Conservation (phyloP, 2,329 filamentous ascomycete genomes). For the Epichloe gansuensis region DNA sequence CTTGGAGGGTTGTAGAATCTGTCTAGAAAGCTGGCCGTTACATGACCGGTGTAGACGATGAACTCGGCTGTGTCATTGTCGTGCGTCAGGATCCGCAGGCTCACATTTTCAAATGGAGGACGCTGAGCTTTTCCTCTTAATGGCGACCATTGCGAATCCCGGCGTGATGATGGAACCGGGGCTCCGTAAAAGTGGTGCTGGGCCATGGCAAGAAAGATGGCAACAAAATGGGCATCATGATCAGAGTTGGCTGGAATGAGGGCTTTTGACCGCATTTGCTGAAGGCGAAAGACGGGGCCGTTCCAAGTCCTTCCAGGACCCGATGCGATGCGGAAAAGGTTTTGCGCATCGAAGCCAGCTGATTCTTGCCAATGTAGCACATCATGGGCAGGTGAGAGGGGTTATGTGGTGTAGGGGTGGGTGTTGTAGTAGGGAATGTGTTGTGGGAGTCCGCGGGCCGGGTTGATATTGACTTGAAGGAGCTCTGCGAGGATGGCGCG, state of each 20-base stretch:
- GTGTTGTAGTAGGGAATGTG: background rate
- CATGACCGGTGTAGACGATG: constrained; percentile 38
- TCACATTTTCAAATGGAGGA: constrained; percentile 33
- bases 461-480: constrained; percentile 26
- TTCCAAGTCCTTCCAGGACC: constrained; percentile 32
- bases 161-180: constrained; percentile 11
- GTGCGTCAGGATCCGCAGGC: constrained; percentile 38
- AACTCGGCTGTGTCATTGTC: constrained; percentile 37
- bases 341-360: constrained; percentile 34
- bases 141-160: constrained; percentile 16
- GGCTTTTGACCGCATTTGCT: constrained; percentile 32
- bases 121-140: constrained; percentile 11
- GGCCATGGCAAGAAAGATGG: constrained; percentile 43
- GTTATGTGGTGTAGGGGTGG: constrained; percentile 10
- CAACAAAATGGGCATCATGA: constrained; percentile 40
- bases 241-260: constrained; percentile 35
- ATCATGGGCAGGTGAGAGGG: constrained; percentile 22
- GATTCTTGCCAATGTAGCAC: constrained; percentile 35
- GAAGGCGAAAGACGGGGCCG: constrained; percentile 34
- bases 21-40: constrained; percentile 36
- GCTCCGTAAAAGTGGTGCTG: constrained; percentile 38
- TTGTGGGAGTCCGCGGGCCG: constrained; percentile 20
- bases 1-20: constrained; percentile 36
- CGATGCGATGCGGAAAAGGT: constrained; percentile 32
- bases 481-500: constrained; percentile 15